Conservation (phyloP, 192 early-diverging fungal genomes). For the Borealophlyctis nickersoniae region DNA sequence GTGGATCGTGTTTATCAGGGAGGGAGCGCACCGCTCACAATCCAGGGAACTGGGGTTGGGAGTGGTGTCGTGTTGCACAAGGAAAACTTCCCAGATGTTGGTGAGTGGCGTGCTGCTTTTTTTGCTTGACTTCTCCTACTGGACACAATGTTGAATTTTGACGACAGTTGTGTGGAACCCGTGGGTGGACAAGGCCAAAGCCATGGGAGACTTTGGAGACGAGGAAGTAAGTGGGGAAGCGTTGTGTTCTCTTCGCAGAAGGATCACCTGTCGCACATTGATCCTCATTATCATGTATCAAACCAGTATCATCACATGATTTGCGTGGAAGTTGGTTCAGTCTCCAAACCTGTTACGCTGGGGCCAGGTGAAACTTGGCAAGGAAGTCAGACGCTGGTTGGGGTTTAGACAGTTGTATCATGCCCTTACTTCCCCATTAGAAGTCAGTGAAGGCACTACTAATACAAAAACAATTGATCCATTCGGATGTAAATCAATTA, state of each 20-base stretch:
- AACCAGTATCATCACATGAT: conserved; percentile 72
- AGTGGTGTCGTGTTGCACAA: conserved; percentile 26
- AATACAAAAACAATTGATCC: not conserved
- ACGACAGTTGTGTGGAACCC: conserved; percentile 97
- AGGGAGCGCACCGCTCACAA: conserved; percentile 29
- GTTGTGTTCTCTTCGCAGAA: not conserved
- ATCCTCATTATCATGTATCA: not conserved
- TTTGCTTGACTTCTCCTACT: too few relatives aligned
- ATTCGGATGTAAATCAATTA: not conserved
- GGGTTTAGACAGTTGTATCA: not conserved
- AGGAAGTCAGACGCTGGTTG: conserved; percentile 66
- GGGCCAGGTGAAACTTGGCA: conserved; percentile 65
- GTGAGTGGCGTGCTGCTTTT: conserved; percentile 16
- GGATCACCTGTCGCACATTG: too few relatives aligned
- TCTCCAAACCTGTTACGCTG: conserved; percentile 61
- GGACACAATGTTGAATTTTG: too few relatives aligned
- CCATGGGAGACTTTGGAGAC: conserved; percentile 88
- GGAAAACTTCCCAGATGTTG: conserved; percentile 36
- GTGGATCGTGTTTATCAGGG: conserved; percentile 84
- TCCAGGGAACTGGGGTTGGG: conserved; percentile 22
- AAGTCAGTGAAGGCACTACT: not conserved
- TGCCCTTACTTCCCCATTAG: not conserved
- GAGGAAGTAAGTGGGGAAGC: conserved; percentile 46
- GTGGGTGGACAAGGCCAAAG: conserved; percentile 84
- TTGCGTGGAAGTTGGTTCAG: conserved; percentile 76